A percentile compares a stretch with the other conserved stretches of the same genome.
Conservation (phyloP, 768 basidiomycete species). For the Cyclocybe cylindracea region DNA sequence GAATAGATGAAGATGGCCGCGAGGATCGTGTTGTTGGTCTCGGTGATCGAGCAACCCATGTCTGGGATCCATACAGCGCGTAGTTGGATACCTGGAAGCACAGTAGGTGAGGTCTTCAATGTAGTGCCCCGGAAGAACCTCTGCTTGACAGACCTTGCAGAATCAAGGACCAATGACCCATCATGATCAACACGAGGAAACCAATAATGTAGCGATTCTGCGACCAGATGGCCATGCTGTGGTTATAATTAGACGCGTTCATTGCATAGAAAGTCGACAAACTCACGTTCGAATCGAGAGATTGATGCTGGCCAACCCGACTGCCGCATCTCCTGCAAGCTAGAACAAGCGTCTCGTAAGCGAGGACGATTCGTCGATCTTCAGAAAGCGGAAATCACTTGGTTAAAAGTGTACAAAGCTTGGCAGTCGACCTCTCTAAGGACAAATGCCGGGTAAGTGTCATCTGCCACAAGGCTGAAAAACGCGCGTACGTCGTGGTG, state of each 20-base stretch:
- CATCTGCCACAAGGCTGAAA: background rate
- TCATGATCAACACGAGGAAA: conserved; percentile 51
- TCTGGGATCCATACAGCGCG: conserved; percentile 54
- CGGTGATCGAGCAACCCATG: conserved; percentile 51
- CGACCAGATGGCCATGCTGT: conserved; percentile 63
- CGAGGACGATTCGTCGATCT: background rate
- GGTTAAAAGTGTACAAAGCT: conserved; percentile 64
- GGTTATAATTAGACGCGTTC: background rate
- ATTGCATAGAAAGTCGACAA: background rate
- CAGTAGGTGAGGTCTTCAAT: background rate
- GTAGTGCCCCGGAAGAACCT: background rate
- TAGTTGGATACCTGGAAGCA: conserved; percentile 52
- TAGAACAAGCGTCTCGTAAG: background rate
- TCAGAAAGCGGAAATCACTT: conserved; percentile 27
- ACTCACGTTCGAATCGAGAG: conserved; percentile 60
- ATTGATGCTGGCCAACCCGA: conserved; percentile 62
- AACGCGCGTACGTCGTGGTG: conserved; percentile 35
- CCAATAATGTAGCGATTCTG: conserved; percentile 54
- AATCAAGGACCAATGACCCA: conserved; percentile 73
- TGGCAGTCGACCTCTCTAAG: conserved; percentile 61
- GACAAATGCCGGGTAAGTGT: background rate
- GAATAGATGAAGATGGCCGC: conserved; percentile 76
- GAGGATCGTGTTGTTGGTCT: conserved; percentile 63
- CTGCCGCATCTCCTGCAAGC: conserved; percentile 42
- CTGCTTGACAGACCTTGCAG: conserved; percentile 49